Base-by-base conservation (phyloP, 179 eudicot genomes). In the Beta macrorhiza region DNA sequence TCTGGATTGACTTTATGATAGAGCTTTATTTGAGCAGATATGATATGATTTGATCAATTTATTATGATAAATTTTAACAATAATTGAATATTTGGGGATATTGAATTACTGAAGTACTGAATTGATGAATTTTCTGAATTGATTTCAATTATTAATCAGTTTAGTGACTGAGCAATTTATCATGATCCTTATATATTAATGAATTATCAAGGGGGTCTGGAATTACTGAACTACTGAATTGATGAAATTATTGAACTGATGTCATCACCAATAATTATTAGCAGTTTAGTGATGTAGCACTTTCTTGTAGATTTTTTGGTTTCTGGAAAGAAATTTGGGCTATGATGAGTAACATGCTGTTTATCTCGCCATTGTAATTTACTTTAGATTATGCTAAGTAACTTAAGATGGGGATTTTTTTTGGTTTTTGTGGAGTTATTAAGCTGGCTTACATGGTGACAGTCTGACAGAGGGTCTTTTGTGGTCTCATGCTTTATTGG, bases 41-140 rank as follows among this genome's bases (percentile, higher is more conserved):
- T 15, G 59, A 25, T 53, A 19, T 70, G 56, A 42, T 10, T 68
- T 67, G 22, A 10, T 5, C 22, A 20, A 12, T 22, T 4, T 37
- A 37, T 67, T 19, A 37, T 67, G 71, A 11, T 56, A 5, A 2
- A 1, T 32, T 10, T 5, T 56, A 56, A 56, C 37, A 32, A 32
- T 32, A 32, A 32, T 32, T 32, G 37, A 32, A 1, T 37, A 37
- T 37, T 37, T 37, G 42, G 69, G 29, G 29, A 7, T 13, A 29
- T 37, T 73, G 63, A 56, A 74, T 56, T 55, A 32, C 22, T 74
- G 63, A 56, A 74, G 29, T 55, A 32, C 22, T 74, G 77, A 56
- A 57, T 32, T 55, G 49, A 7, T 73, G 10, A 45, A 71, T 71
- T 45, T 25, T 22, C 7, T 22, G 9, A 53, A 53, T 11, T 53